These are phyloP conservation scores for Thalassiosira sp. DNA, from an alignment of 352 stramenopile genomes.

Conservation along the genomic window DNA sequence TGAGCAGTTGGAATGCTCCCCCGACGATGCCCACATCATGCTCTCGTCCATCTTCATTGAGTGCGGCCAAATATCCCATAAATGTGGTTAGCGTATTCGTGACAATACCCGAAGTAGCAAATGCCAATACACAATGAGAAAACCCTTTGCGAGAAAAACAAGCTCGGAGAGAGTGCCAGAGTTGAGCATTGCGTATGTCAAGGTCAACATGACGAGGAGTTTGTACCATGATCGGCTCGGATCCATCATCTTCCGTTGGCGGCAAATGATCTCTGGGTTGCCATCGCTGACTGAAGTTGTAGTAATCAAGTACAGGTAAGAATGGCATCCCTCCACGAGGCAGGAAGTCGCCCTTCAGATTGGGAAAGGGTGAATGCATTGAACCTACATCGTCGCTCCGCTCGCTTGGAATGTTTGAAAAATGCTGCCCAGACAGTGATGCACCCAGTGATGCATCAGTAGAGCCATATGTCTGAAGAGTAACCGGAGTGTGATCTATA, in stretches of 20 bases:
- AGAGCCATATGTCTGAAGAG: slow-evolving; percentile 15
- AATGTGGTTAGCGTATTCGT: slow-evolving; percentile 81
- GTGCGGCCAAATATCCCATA: slow-evolving; percentile 76
- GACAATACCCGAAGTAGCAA: slow-evolving; percentile 73
- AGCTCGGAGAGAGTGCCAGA: slow-evolving; percentile 60
- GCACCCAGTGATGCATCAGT: not conserved
- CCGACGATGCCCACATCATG: slow-evolving; percentile 69
- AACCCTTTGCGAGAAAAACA: slow-evolving; percentile 74
- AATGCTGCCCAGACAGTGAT: not conserved
- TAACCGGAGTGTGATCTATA: not conserved
- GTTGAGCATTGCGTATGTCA: slow-evolving; percentile 73
- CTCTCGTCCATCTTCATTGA: slow-evolving; percentile 59
- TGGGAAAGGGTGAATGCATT: slow-evolving; percentile 20
- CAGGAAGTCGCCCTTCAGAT: not conserved
- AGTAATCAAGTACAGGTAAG: slow-evolving; percentile 9
- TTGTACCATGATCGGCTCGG: slow-evolving; percentile 65
- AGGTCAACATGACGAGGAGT: slow-evolving; percentile 70
- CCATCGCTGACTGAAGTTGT: slow-evolving; percentile 2
- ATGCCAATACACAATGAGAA: slow-evolving; percentile 70
- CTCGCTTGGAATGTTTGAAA: not conserved
- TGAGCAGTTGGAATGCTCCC: slow-evolving; percentile 70
- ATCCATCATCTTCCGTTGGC: slow-evolving; percentile 50
- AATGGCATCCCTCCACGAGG: not conserved
- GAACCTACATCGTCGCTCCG: slow-evolving; percentile 3
- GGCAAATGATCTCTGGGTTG: slow-evolving; percentile 16